A percentile compares a stretch with the other conserved stretches of the same genome.
phyloP scores from a whole-genome alignment of 805 yeast genomes.

The Blastobotrys parvus region DNA sequence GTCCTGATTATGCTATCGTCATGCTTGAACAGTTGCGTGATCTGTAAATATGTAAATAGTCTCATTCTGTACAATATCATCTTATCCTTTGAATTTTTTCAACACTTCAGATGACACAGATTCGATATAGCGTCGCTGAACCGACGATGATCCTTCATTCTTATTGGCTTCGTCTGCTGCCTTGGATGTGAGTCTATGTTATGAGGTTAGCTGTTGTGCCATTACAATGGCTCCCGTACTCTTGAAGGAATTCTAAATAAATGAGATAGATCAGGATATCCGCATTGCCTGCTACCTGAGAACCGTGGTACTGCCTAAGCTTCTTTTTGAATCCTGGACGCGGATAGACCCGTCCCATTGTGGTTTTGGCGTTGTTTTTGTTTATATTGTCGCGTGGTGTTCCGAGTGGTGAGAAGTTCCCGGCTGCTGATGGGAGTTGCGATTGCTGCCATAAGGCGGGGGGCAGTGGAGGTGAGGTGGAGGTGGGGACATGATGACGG shows the following conservation, averaged over 20 bases:
- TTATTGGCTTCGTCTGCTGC: conserved; percentile 6
- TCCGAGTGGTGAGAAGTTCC: too few relatives aligned
- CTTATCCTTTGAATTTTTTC: conserved; percentile 13
- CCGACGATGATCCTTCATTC: conserved; percentile 5
- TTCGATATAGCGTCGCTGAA: conserved; percentile 4
- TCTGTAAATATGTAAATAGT: too few relatives aligned
- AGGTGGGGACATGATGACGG: too few relatives aligned
- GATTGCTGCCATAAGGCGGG: too few relatives aligned
- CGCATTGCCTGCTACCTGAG: conserved; percentile 6
- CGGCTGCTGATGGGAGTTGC: too few relatives aligned
- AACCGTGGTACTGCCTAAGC: conserved; percentile 4
- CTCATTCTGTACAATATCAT: too few relatives aligned
- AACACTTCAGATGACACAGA: conserved; percentile 8
- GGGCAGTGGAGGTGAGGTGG: too few relatives aligned
- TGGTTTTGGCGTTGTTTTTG: background rate
- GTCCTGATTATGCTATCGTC: conserved; percentile 64
- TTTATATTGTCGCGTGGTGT: background rate
- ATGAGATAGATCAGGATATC: conserved; percentile 18
- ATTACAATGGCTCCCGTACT: too few relatives aligned
- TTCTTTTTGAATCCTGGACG: conserved; percentile 10
- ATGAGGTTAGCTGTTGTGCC: too few relatives aligned
- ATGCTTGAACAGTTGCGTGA: conserved; percentile 36
- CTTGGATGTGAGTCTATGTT: too few relatives aligned
- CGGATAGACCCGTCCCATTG: conserved; percentile 18
- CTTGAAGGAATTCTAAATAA: conserved; percentile 17